A percentile compares a stretch with the other conserved stretches of the same genome.
Evolutionary conservation across 441 rosid species (phyloP).

Genomic region (Gossypium schwendimanii): DNA sequence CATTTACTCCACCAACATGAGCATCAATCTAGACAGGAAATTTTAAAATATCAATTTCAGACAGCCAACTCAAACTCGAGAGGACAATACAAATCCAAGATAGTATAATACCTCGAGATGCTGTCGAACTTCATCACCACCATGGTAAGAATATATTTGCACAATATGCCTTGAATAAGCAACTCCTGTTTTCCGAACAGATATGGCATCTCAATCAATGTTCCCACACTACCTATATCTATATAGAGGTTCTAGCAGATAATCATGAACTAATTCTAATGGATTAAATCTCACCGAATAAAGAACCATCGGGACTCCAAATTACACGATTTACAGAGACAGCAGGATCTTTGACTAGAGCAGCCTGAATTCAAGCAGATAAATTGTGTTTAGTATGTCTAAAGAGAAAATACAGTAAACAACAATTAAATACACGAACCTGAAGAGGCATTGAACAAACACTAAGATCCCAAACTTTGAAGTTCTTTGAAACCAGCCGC

Average conservation of each 20-base stretch:
- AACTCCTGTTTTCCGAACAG: slow-evolving; percentile 52
- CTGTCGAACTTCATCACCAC: slow-evolving; percentile 69
- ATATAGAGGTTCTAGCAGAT: background rate
- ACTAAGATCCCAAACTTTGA: slow-evolving; percentile 83
- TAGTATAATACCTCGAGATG: slow-evolving; percentile 63
- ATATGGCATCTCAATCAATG: slow-evolving; percentile 9
- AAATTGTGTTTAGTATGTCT: slow-evolving; percentile 10
- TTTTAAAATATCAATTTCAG: slow-evolving; percentile 11
- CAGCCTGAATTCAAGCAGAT: slow-evolving; percentile 41
- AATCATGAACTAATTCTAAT: slow-evolving; percentile 14
- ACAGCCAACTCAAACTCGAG: slow-evolving; percentile 13
- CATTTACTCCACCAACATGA: slow-evolving; percentile 94
- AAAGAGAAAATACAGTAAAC: slow-evolving; percentile 3
- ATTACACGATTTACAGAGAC: slow-evolving; percentile 85
- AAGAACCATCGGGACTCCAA: slow-evolving; percentile 88
- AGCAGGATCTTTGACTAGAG: slow-evolving; percentile 77
- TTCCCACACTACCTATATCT: background rate
- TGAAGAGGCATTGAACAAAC: slow-evolving; percentile 75
- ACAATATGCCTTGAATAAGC: slow-evolving; percentile 87
- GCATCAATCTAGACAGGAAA: slow-evolving; percentile 67
- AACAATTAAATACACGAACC: slow-evolving; percentile 31
- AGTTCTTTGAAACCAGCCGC: slow-evolving; percentile 58
- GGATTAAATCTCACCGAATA: slow-evolving; percentile 63
- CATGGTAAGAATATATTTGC: slow-evolving; percentile 74
- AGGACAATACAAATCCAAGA: background rate